Conservation (phyloP, 73 alveolate genomes). For the Diophrys appendiculata region DNA sequence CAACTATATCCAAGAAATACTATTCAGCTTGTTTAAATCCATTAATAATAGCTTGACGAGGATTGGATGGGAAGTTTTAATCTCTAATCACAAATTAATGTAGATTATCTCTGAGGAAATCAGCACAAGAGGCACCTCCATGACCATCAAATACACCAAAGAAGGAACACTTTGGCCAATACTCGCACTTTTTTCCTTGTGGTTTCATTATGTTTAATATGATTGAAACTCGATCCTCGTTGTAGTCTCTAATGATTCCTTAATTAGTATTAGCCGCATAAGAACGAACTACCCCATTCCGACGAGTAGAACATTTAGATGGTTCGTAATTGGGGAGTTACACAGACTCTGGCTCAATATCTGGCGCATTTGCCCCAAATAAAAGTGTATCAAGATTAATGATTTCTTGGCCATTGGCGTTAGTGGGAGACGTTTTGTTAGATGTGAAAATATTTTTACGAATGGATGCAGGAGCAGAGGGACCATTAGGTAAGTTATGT, state of each 20-base stretch:
- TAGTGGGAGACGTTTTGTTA: background rate
- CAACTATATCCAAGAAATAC: slow-evolving; percentile 33
- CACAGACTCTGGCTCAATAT: background rate
- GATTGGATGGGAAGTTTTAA: slow-evolving; percentile 14
- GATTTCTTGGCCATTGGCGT: background rate
- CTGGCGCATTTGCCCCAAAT: slow-evolving; percentile 3
- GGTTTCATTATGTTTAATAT: slow-evolving; percentile 74
- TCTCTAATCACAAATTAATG: slow-evolving; percentile 50
- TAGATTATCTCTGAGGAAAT: slow-evolving; percentile 76
- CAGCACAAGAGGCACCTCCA: slow-evolving; percentile 81
- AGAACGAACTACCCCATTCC: background rate
- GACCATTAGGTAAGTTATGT: background rate
- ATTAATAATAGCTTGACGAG: slow-evolving; percentile 10
- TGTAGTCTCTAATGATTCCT: slow-evolving; percentile 34
- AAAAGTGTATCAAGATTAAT: background rate
- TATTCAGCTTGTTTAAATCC: slow-evolving; percentile 35
- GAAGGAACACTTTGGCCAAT: slow-evolving; percentile 79
- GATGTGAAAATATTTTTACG: background rate
- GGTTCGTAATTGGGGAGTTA: slow-evolving; percentile 3
- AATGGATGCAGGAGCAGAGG: background rate
- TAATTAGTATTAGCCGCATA: slow-evolving; percentile 7
- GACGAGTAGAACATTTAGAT: background rate
- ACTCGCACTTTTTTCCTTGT: slow-evolving; percentile 32
- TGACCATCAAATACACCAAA: slow-evolving; percentile 83
- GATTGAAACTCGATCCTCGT: slow-evolving; percentile 79